phyloP scores from a whole-genome alignment of 306 rosid species.

The Begonia loranthoides region DNA sequence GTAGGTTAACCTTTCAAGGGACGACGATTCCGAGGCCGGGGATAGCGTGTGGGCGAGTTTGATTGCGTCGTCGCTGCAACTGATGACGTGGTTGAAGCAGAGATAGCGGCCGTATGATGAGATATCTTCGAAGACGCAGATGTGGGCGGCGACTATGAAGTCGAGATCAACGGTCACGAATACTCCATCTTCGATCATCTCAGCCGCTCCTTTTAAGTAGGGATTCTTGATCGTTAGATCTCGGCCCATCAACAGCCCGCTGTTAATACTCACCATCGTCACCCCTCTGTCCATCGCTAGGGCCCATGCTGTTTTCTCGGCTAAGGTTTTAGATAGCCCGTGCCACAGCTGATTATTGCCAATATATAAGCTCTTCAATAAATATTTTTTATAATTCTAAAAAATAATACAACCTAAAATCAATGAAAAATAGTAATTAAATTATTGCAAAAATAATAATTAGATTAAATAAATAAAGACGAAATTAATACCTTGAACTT shows the following conservation, averaged over 20 bases:
- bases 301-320: slow-evolving; percentile 25
- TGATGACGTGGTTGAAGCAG: slow-evolving; percentile 21
- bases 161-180: slow-evolving; percentile 23
- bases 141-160: slow-evolving; percentile 18
- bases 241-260: slow-evolving; percentile 19
- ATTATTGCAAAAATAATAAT: not conserved
- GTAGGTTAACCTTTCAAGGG: not conserved
- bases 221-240: slow-evolving; percentile 17
- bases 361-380: not conserved
- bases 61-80: slow-evolving; percentile 13
- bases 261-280: slow-evolving; percentile 23
- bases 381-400: not conserved
- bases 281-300: slow-evolving; percentile 28
- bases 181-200: slow-evolving; percentile 25
- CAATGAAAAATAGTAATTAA: not conserved
- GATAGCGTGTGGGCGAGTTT: slow-evolving; percentile 14
- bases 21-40: slow-evolving; percentile 7
- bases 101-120: slow-evolving; percentile 23
- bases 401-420: not conserved
- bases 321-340: slow-evolving; percentile 19
- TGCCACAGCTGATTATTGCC: slow-evolving; percentile 23
- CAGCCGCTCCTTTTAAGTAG: slow-evolving; percentile 25
- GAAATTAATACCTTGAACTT: slow-evolving; percentile 14
- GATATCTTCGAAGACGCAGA: slow-evolving; percentile 20
- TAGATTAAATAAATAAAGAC: not conserved